These are phyloP conservation scores for Oidiodendron maius DNA, from an alignment of 495 filamentous ascomycete genomes.

Conservation along the genomic window DNA sequence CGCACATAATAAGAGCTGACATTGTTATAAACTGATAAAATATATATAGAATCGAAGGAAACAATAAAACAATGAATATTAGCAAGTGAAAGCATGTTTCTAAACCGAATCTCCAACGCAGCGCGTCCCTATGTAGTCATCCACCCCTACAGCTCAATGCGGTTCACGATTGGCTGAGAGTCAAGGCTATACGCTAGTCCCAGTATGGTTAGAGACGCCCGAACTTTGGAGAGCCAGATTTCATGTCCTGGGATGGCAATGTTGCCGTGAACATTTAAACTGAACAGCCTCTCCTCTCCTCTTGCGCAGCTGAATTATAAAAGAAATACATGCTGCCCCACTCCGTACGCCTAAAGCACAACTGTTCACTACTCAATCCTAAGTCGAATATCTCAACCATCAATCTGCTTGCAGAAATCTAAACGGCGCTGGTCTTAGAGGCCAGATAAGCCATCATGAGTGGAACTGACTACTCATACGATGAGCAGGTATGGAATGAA, in stretches of 20 bases:
- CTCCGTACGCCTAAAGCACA: too few species aligned
- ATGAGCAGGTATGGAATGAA: constrained; percentile 75
- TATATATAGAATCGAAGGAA: too few species aligned
- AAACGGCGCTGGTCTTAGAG: constrained; percentile 7
- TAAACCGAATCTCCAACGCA: too few species aligned
- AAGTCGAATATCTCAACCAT: constrained; percentile 64
- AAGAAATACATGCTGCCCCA: too few species aligned
- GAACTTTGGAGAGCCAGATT: background rate
- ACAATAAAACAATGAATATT: too few species aligned
- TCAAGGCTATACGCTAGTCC: background rate
- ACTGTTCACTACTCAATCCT: too few species aligned
- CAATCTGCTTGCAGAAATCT: constrained; percentile 13
- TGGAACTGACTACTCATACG: constrained; percentile 85
- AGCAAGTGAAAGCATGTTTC: too few species aligned
- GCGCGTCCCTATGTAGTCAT: too few species aligned
- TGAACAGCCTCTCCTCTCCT: background rate
- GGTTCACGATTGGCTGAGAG: background rate
- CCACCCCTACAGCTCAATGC: too few species aligned
- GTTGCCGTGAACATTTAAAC: background rate
- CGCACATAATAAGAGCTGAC: too few species aligned
- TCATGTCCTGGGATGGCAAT: background rate
- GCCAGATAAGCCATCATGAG: constrained; percentile 20
- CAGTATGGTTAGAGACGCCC: background rate
- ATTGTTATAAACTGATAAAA: too few species aligned
- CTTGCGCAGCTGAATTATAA: too few species aligned